Evolutionary conservation across 2,329 filamentous ascomycete species (phyloP), one percentile per base, ranked within the genome.

Genomic region (Colletotrichum ledebouriae): DNA sequence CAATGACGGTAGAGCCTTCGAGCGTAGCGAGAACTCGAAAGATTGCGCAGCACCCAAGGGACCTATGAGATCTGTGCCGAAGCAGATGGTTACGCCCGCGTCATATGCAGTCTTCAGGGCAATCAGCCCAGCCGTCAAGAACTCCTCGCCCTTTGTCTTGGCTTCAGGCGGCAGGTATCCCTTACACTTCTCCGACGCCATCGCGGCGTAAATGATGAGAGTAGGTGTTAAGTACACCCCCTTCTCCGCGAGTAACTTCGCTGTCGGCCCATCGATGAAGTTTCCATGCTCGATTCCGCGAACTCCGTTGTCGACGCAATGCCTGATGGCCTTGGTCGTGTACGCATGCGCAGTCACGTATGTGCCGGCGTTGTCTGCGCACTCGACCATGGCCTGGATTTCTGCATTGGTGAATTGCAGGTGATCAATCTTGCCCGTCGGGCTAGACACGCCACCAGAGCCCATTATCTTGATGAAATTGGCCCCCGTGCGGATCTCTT

Each of bases 401-500:
- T 90, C 87, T 20, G 82, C 83, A 0, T 80, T 76, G 0, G 86
- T 86, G 76, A 89, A 90, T 73, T 90, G 87, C 5, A 85, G 76
- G 72, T 84, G 81, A 7, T 84, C 81, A 13, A 89, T 76, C 53
- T 77, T 78, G 71, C 89, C 87, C 0, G 86, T 87, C 0, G 86
- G 86, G 13, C 81, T 85, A 0, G 84, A 81, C 1, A 90, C 86
- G 13, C 88, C 87, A 1, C 88, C 87, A 6, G 82, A 82, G 1
- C 80, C 80, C 86, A 89, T 89, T 70, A 90, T 86, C 75, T 90
- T 90, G 75, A 90, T 83, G 71, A 89, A 89, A 72, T 89, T 85
- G 1, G 86, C 84, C 2, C 87, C 87, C 12, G 77, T 79, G 10
- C 87, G 80, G 1, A 90, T 75, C 73, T 89, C 83, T 59, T 88